Conservation (phyloP, 257 asterid species). For the Fraxinus cuspidata region DNA sequence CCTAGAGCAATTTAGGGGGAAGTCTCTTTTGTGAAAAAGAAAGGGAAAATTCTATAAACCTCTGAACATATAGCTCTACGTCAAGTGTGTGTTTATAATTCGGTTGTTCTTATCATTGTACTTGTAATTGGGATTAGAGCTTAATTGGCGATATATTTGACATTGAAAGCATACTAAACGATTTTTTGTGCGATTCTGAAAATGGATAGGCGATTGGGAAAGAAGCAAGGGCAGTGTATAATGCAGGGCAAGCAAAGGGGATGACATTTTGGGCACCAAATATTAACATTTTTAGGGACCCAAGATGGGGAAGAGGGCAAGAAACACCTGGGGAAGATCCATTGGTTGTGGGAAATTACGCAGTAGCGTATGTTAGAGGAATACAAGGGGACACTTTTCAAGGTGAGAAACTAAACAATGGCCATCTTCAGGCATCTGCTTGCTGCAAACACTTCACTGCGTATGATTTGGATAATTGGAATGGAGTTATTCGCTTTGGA, state of each 20-base stretch:
- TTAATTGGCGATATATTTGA: neutral
- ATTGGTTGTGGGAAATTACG: constrained; percentile 48
- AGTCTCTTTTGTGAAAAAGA: neutral
- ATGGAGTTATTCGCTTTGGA: constrained; percentile 33
- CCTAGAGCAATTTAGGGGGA: neutral
- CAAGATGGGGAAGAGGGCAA: constrained; percentile 92
- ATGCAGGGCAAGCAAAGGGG: constrained; percentile 76
- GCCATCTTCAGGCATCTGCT: constrained; percentile 48
- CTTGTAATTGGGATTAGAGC: neutral
- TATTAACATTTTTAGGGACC: constrained; percentile 76
- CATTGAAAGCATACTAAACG: neutral
- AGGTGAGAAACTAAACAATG: constrained; percentile 31
- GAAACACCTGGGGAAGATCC: constrained; percentile 95
- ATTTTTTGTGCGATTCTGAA: neutral
- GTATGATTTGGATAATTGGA: constrained; percentile 49
- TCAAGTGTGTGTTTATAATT: neutral
- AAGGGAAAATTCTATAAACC: neutral
- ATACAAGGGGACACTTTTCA: constrained; percentile 44
- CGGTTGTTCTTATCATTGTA: neutral
- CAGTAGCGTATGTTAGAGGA: constrained; percentile 56
- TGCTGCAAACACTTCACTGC: constrained; percentile 53
- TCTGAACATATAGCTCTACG: neutral
- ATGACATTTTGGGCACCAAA: constrained; percentile 93
- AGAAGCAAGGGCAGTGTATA: constrained; percentile 78
- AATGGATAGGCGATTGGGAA: constrained; percentile 52